Percentiles rank a stretch among this genome's conserved stretches.
These are phyloP conservation scores for Amylostereum chailletii DNA, from an alignment of 1,284 basidiomycete species.

Conservation along the genomic window DNA sequence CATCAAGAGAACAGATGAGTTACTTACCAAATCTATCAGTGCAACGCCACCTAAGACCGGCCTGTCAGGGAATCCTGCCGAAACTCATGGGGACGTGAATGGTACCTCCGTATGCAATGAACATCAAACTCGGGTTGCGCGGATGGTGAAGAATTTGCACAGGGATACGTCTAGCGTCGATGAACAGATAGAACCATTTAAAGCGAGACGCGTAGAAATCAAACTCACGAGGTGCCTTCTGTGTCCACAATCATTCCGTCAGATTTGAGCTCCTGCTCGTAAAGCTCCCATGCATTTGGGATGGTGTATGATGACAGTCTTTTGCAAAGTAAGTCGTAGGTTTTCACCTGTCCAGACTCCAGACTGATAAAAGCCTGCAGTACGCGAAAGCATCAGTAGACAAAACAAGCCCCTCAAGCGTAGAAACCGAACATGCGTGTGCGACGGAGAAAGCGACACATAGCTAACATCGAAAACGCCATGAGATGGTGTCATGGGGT, in stretches of 20 bases:
- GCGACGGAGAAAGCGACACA: constrained; percentile 61
- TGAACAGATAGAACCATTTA: not conserved
- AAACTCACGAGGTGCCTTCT: constrained; percentile 30
- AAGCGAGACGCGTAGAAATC: constrained; percentile 13
- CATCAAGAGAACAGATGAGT: not conserved
- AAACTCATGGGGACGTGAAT: not conserved
- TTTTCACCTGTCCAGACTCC: constrained; percentile 49
- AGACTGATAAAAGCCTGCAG: constrained; percentile 51
- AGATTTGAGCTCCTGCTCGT: constrained; percentile 59
- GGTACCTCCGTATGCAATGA: constrained; percentile 75
- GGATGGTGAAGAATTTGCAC: constrained; percentile 71
- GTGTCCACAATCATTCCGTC: constrained; percentile 37
- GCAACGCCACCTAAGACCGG: constrained; percentile 54
- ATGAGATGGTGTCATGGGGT: too few species aligned
- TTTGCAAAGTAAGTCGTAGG: constrained; percentile 64
- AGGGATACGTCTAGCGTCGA: constrained; percentile 27
- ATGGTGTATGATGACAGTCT: constrained; percentile 57
- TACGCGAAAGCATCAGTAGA: constrained; percentile 3
- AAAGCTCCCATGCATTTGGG: constrained; percentile 68
- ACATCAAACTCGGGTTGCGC: constrained; percentile 70
- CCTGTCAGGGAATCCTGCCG: not conserved
- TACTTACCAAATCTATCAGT: constrained; percentile 60
- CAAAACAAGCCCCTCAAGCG: not conserved
- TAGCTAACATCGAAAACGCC: constrained; percentile 27
- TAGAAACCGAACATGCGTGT: constrained; percentile 57